Base-by-base conservation (phyloP, 1,139 yeast genomes). In the Kurtzmaniella quercitrusa region DNA sequence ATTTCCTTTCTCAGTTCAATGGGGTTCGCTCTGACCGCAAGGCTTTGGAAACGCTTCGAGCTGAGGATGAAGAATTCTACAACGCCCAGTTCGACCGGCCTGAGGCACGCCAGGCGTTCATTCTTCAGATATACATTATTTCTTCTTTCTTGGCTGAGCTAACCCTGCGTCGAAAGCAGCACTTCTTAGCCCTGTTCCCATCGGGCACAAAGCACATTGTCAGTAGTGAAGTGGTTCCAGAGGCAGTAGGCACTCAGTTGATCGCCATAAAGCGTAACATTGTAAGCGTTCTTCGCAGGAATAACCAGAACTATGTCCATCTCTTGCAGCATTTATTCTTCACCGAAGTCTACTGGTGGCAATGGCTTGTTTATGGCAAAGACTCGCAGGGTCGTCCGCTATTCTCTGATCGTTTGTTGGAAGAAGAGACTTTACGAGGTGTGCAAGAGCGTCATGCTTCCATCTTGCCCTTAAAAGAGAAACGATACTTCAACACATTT, bases 291-390 rank as follows among this genome's bases (percentile, higher is more conserved):
- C 53, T 60, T 29, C 57, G 61, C 21, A 33, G 44, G 0, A 51
- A 56, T 16, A 74, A 71, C 45, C 38, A 52, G 11, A 62, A 57
- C 25, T 59, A 62, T 43, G 54, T 64, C 8, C 62, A 53, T 38
- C 49, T 69, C 39, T 45, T 71, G 5, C 67, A 58, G 44, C 63
- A 59, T 29, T 41, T 70, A 31, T 50, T 56, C 0, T 40, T 50
- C 1, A 52, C 65, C 1, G 78, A 73, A 44, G 58, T 56, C 36
- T 49, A 54, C 29, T 71, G 77, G 77, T 68, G 73, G 73, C 61
- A 60, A 6, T 72, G 75, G 74, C 56, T 73, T 29, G 56, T 72
- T 4, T 63, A 67, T 44, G 69, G 70, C 3, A 70, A 70, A 43
- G 73, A 68, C 43, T 50, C 50, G 8, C 60, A 66, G 5, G 66